Conservation (phyloP, 331 rosid genomes). For the Malus hybrid region DNA sequence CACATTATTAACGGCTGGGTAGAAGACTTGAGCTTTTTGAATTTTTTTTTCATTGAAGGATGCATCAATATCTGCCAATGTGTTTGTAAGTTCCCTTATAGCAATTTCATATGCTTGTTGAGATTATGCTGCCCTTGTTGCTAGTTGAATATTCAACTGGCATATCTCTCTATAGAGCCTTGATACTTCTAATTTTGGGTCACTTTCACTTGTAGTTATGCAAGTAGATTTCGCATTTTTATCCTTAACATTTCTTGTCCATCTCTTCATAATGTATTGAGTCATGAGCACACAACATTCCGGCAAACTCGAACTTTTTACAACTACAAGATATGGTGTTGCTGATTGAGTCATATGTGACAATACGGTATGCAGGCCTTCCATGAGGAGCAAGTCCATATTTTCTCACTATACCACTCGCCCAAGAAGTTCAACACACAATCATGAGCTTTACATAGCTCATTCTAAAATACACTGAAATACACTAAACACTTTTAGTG, state of each 20-base stretch:
- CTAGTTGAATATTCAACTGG: not conserved
- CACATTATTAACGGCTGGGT: no score
- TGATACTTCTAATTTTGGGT: not conserved
- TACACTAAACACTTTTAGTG: no score
- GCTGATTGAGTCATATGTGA: not conserved
- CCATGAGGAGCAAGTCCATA: not conserved
- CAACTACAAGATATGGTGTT: not conserved
- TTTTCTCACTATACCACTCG: not conserved
- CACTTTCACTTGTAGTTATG: not conserved
- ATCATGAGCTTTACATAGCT: not conserved
- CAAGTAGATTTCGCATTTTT: not conserved
- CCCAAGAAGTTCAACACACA: not conserved
- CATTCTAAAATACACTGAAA: not conserved
- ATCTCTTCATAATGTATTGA: not conserved
- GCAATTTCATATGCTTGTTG: not conserved
- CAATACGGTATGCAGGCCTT: not conserved
- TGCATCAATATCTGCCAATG: no score
- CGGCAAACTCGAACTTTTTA: not conserved
- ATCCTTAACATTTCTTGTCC: not conserved
- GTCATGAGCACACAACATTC: not conserved
- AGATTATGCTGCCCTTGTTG: not conserved
- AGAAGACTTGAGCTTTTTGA: no score
- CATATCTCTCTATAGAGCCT: not conserved
- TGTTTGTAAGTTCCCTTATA: no score
- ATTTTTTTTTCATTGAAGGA: no score